phyloP scores from a whole-genome alignment of 352 stramenopile genomes.

The Pythium monospermum region DNA sequence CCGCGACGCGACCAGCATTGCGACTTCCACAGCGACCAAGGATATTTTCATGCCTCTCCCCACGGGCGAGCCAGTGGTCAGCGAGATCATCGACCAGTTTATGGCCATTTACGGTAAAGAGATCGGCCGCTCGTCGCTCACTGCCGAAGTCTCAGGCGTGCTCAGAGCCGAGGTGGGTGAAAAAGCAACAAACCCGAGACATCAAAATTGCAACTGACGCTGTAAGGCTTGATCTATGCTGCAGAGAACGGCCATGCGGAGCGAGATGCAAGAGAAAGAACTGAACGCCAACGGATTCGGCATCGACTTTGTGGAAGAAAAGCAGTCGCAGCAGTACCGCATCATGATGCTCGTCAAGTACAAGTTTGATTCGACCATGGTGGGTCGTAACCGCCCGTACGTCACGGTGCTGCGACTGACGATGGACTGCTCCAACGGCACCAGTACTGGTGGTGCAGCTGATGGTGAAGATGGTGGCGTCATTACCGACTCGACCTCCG shows the following conservation, averaged over 20 bases:
- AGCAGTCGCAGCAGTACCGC: conserved; percentile 36
- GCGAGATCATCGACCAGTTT: conserved; percentile 40
- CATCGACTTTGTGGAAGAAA: conserved; percentile 36
- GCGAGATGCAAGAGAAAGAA: conserved; percentile 39
- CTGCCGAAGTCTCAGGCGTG: conserved; percentile 37
- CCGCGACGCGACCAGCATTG: neutral
- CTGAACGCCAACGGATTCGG: conserved; percentile 25
- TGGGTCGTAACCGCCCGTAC: conserved; percentile 44
- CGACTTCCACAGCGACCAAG: neutral
- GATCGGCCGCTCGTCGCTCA: conserved; percentile 34
- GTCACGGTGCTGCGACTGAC: conserved; percentile 47
- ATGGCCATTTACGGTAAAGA: conserved; percentile 48
- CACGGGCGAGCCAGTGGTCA: conserved; percentile 22
- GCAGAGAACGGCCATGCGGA: conserved; percentile 30
- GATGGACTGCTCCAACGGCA: conserved; percentile 59
- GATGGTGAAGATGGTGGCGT: conserved; percentile 1
- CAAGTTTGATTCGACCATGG: conserved; percentile 51
- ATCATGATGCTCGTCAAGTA: conserved; percentile 57
- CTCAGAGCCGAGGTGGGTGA: conserved; percentile 40
- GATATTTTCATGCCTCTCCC: conserved; percentile 22
- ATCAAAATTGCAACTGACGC: too few species aligned
- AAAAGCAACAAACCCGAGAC: too few species aligned
- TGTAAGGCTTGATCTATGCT: neutral
- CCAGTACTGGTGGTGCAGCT: conserved; percentile 8
- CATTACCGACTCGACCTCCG: neutral